Conservation (phyloP, 1,139 yeast genomes). For the Lodderomyces beijingensis region DNA sequence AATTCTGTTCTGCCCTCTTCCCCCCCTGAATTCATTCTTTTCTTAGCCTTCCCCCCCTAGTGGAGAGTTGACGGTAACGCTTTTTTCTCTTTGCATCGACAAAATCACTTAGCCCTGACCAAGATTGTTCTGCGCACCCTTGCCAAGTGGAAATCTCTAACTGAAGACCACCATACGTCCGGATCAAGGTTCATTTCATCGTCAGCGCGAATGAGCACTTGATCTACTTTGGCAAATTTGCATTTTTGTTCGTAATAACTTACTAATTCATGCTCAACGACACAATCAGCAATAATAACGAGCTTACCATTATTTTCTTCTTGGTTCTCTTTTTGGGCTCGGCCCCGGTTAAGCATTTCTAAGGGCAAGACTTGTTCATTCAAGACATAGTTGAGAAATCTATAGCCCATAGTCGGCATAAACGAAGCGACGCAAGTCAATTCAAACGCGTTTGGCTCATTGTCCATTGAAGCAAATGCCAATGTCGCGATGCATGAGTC, state of each 20-base stretch:
- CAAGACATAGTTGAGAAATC: too few relatives aligned
- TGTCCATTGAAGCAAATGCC: neutral
- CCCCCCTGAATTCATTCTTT: too few relatives aligned
- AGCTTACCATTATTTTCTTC: too few relatives aligned
- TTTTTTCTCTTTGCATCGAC: too few relatives aligned
- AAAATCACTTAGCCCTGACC: too few relatives aligned
- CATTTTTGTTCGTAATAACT: neutral
- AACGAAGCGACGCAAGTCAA: constrained; percentile 54
- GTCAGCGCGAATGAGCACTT: constrained; percentile 16
- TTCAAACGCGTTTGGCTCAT: constrained; percentile 21
- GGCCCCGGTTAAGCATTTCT: constrained; percentile 5
- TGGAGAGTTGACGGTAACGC: too few relatives aligned
- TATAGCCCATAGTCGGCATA: constrained; percentile 36
- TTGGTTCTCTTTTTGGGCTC: too few relatives aligned
- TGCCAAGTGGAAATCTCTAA: constrained; percentile 12
- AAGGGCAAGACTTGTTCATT: too few relatives aligned
- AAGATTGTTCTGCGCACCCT: too few relatives aligned
- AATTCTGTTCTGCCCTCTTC: too few relatives aligned
- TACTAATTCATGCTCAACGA: neutral
- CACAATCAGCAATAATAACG: too few relatives aligned
- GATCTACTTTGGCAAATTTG: constrained; percentile 8
- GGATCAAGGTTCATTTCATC: constrained; percentile 12
- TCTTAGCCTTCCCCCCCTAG: too few relatives aligned
- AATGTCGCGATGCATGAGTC: neutral
- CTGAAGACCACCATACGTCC: constrained; percentile 18